These are phyloP conservation scores for Xylaria telfairii DNA, from an alignment of 495 filamentous ascomycete genomes.

Conservation along the genomic window DNA sequence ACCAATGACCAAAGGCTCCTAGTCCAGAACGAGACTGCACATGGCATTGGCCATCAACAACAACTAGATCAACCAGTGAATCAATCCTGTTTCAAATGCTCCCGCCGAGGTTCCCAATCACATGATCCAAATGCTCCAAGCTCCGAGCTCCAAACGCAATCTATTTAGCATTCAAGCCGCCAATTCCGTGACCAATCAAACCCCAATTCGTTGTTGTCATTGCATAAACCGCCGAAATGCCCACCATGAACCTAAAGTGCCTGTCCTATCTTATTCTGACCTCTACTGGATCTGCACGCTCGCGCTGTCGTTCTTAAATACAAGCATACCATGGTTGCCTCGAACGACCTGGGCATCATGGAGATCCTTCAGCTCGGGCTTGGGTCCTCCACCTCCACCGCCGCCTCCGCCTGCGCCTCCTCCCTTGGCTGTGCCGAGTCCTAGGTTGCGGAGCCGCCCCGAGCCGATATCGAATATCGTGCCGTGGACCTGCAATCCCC, in stretches of 20 bases:
- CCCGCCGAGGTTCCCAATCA: background rate
- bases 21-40: background rate
- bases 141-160: constrained; percentile 2
- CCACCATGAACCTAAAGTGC: background rate
- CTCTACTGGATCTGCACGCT: constrained; percentile 30
- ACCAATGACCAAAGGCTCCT: too few relatives aligned
- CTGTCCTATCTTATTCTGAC: background rate
- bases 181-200: background rate
- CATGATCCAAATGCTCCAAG: constrained; percentile 10
- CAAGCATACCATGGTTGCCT: constrained; percentile 57
- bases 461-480: constrained; percentile 69
- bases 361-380: constrained; percentile 24
- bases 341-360: constrained; percentile 43
- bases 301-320: constrained; percentile 50
- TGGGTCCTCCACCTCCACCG: too few relatives aligned
- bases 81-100: background rate
- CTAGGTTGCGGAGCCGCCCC: constrained; percentile 66
- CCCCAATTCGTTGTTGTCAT: background rate
- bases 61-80: background rate
- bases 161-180: constrained; percentile 2
- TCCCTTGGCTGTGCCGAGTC: constrained; percentile 49
- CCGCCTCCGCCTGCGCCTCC: too few relatives aligned
- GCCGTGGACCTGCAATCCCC: constrained; percentile 77
- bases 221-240: background rate
- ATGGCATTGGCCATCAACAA: background rate